phyloP scores from a whole-genome alignment of 176 grass and related monocot species.

The Areca catechu region DNA sequence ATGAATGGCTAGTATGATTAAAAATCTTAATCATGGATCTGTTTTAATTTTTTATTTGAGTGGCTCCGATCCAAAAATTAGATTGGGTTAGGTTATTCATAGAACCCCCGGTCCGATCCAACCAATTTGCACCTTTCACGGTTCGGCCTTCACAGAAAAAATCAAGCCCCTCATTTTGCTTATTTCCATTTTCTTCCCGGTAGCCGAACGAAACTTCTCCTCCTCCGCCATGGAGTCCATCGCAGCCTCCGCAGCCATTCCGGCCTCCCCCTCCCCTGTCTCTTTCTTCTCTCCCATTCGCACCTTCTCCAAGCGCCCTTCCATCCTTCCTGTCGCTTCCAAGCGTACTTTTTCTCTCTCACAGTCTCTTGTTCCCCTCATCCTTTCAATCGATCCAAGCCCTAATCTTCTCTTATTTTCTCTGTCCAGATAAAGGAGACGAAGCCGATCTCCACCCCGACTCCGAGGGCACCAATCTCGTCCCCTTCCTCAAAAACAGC shows the following conservation, averaged over 20 bases:
- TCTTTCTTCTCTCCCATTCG: conserved; percentile 19
- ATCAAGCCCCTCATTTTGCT: too few species aligned
- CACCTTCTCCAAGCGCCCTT: conserved; percentile 17
- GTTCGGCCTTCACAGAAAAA: too few species aligned
- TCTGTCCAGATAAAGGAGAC: neutral
- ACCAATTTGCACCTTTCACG: too few species aligned
- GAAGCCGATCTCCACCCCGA: conserved; percentile 7
- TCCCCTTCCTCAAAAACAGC: conserved; percentile 16
- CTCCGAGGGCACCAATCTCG: conserved; percentile 31
- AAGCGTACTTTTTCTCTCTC: conserved; percentile 36
- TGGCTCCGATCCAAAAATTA: too few species aligned
- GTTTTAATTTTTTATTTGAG: too few species aligned
- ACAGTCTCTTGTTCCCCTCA: neutral
- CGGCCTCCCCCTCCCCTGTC: conserved; percentile 28
- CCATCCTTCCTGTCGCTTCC: conserved; percentile 43
- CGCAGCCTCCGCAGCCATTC: conserved; percentile 32
- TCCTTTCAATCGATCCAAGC: neutral
- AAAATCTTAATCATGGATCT: too few species aligned
- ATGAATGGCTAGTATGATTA: too few species aligned
- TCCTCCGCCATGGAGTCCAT: conserved; percentile 58
- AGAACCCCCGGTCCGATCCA: too few species aligned
- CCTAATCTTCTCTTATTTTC: neutral
- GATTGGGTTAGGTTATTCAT: too few species aligned
- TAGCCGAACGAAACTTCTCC: neutral
- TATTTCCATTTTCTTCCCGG: too few species aligned